These are phyloP conservation scores for Dioscorea dumetorum DNA, from an alignment of 106 monocot genomes.

Conservation along the genomic window DNA sequence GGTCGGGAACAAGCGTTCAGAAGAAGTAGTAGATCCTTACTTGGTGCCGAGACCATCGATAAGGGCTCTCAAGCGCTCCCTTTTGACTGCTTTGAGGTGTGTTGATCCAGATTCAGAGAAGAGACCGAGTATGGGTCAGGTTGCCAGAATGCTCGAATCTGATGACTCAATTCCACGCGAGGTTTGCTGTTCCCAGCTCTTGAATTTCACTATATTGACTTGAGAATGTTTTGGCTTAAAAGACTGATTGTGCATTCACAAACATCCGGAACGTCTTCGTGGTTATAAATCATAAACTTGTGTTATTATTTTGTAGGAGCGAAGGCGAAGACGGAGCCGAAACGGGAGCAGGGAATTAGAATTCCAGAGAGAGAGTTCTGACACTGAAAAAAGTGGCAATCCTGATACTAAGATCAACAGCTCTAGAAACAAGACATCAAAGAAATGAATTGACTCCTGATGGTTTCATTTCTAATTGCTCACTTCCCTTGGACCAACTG, in stretches of 20 bases:
- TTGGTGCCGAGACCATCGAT: constrained; percentile 70
- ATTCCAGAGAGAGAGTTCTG: constrained; percentile 62
- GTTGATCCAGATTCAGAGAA: constrained; percentile 94
- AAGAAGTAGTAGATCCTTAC: constrained; percentile 88
- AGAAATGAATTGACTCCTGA: constrained; percentile 9
- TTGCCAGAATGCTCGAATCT: constrained; percentile 91
- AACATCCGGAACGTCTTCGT: background rate
- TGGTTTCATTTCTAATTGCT: constrained; percentile 4
- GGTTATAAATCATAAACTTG: background rate
- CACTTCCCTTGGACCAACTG: background rate
- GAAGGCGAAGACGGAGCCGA: constrained; percentile 46
- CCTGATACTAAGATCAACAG: constrained; percentile 32
- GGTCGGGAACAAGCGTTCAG: constrained; percentile 69
- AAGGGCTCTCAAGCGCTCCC: constrained; percentile 83
- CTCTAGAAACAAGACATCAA: constrained; percentile 14
- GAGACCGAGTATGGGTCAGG: constrained; percentile 92
- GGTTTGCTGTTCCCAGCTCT: constrained; percentile 16
- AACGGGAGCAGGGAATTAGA: constrained; percentile 41
- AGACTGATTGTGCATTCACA: background rate
- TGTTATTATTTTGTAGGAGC: constrained; percentile 38
- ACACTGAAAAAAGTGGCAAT: constrained; percentile 71
- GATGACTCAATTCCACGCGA: constrained; percentile 75
- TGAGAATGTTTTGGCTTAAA: background rate
- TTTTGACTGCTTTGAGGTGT: constrained; percentile 86
- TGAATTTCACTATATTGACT: background rate